Evolutionary conservation across 305 asterid genomes (phyloP).

Genomic region (Salvia sclarea): DNA sequence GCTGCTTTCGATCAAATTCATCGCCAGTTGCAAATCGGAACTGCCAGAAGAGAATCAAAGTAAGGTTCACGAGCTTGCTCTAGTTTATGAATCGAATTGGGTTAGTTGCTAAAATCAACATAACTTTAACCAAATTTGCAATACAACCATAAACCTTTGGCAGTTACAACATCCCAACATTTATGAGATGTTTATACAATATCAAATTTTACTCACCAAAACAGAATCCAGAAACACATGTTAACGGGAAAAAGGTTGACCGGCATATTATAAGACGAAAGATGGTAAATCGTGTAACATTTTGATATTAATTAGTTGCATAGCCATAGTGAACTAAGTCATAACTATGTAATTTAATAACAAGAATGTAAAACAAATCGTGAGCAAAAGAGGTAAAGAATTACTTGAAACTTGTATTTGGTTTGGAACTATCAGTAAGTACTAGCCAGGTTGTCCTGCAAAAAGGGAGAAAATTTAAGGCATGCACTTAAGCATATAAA

Average conservation of each 20-base stretch:
- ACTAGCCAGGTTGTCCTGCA: constrained; percentile 75
- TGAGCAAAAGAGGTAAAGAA: constrained; percentile 30
- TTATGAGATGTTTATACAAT: too few relatives aligned
- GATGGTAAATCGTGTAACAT: background rate
- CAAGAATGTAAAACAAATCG: constrained; percentile 17
- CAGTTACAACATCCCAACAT: too few relatives aligned
- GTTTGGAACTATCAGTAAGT: constrained; percentile 56
- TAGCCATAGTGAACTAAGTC: constrained; percentile 1
- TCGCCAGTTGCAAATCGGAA: constrained; percentile 87
- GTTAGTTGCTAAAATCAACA: too few relatives aligned
- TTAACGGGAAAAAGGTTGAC: constrained; percentile 8
- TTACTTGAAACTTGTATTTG: constrained; percentile 70
- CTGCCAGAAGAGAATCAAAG: constrained; percentile 46
- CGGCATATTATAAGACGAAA: constrained; percentile 3
- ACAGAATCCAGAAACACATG: background rate
- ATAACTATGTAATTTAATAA: constrained; percentile 14
- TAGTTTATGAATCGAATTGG: too few relatives aligned
- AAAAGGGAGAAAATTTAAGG: constrained; percentile 23
- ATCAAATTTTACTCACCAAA: background rate
- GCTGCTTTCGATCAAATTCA: constrained; percentile 83
- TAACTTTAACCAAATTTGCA: too few relatives aligned
- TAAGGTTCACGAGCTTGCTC: too few relatives aligned
- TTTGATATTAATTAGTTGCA: background rate
- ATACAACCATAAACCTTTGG: too few relatives aligned
- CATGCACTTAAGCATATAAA: constrained; percentile 15